phyloP scores from a whole-genome alignment of 768 basidiomycete genomes.

The Suillus americanus region DNA sequence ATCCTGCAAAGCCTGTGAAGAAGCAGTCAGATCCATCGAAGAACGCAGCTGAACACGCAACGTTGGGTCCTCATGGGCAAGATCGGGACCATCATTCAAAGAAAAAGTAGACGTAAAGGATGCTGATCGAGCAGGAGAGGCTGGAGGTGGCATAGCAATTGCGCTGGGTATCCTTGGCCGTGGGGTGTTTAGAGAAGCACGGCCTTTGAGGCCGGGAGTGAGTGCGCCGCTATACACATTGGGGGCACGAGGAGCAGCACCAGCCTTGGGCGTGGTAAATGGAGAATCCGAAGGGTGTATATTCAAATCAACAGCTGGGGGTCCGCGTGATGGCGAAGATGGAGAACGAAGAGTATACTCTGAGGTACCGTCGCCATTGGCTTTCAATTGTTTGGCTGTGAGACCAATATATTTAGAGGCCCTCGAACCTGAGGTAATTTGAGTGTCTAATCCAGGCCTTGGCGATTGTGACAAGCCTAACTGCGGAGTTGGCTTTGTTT shows the following conservation, averaged over 20 bases:
- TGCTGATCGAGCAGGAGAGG: constrained; percentile 51
- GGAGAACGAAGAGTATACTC: constrained; percentile 28
- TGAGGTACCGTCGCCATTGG: constrained; percentile 9
- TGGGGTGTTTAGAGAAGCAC: constrained; percentile 47
- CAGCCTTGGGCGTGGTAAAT: constrained; percentile 67
- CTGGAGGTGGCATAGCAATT: constrained; percentile 81
- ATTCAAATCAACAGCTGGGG: constrained; percentile 39
- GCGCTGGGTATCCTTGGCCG: constrained; percentile 68
- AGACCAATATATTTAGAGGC: constrained; percentile 83
- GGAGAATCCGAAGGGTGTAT: constrained; percentile 49
- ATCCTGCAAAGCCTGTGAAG: constrained; percentile 45
- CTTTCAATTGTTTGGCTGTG: constrained; percentile 77
- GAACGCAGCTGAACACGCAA: constrained; percentile 18
- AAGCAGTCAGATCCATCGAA: constrained; percentile 37
- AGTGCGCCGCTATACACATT: constrained; percentile 15
- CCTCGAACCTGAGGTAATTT: constrained; percentile 79
- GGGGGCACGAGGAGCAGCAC: constrained; percentile 29
- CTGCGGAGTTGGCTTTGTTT: constrained; percentile 30
- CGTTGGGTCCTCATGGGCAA: constrained; percentile 12
- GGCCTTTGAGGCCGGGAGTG: constrained; percentile 27
- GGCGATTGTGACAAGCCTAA: constrained; percentile 34
- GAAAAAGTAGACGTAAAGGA: constrained; percentile 38
- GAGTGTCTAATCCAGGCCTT: constrained; percentile 29
- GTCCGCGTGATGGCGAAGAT: constrained; percentile 36
- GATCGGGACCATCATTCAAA: constrained; percentile 30